These are phyloP conservation scores for Yarrowia keelungensis DNA, from an alignment of 805 yeast genomes.

Conservation along the genomic window DNA sequence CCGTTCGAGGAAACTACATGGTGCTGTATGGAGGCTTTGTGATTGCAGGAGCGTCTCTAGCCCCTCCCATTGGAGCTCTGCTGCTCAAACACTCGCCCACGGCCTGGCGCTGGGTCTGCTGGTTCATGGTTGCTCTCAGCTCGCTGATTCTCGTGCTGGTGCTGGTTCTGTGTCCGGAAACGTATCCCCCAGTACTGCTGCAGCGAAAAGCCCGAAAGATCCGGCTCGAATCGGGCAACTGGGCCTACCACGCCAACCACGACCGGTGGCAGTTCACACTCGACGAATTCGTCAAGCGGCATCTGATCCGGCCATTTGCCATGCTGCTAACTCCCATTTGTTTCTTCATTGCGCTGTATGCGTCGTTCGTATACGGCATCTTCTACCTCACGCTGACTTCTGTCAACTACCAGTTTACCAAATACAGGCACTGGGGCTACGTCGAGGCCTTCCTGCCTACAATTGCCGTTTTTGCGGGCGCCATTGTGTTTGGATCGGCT, in stretches of 20 bases:
- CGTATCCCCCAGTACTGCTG: constrained; percentile 62
- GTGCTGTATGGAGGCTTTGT: constrained; percentile 58
- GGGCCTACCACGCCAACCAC: constrained; percentile 79
- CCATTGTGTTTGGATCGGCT: constrained; percentile 45
- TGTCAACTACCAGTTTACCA: constrained; percentile 57
- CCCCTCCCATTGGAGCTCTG: constrained; percentile 69
- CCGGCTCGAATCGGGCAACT: constrained; percentile 61
- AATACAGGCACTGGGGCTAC: constrained; percentile 77
- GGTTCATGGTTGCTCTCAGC: constrained; percentile 66
- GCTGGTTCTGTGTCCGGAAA: constrained; percentile 63
- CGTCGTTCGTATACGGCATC: constrained; percentile 80
- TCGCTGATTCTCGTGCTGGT: constrained; percentile 61
- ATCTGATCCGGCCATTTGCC: constrained; percentile 79
- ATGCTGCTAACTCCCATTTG: constrained; percentile 74
- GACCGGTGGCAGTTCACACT: constrained; percentile 80
- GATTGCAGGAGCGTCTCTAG: constrained; percentile 61
- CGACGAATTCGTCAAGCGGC: constrained; percentile 71
- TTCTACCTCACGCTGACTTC: constrained; percentile 61
- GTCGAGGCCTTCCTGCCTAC: constrained; percentile 75
- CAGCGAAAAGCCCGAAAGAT: constrained; percentile 60
- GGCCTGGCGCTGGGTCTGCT: constrained; percentile 75
- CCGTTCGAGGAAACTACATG: constrained; percentile 71
- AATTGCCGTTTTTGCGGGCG: constrained; percentile 74
- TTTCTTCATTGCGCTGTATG: constrained; percentile 68
- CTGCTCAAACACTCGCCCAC: constrained; percentile 59